phyloP scores from a whole-genome alignment of 2,329 filamentous ascomycete genomes.

The Ustilaginoidea virens region DNA sequence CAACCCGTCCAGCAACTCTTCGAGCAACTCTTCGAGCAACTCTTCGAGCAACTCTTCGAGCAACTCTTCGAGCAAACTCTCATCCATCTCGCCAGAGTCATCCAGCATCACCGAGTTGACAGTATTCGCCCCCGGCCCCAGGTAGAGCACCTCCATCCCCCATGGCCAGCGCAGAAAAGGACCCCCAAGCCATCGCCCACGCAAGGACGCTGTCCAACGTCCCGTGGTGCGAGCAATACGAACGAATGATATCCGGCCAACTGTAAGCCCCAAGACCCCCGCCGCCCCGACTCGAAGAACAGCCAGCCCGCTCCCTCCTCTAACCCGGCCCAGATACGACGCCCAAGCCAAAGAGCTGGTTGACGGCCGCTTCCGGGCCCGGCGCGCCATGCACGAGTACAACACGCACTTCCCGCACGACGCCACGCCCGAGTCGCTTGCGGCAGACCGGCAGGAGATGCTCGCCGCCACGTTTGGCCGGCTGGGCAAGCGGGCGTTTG shows the following conservation, averaged over 20 bases:
- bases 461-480: conserved; percentile 33
- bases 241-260: conserved; percentile 50
- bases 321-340: conserved; percentile 39
- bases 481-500: conserved; percentile 34
- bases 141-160: not conserved
- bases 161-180: conserved; percentile 20
- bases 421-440: conserved; percentile 23
- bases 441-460: conserved; percentile 25
- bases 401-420: conserved; percentile 39
- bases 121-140: not conserved
- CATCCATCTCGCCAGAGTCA: not conserved
- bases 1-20: too few species aligned
- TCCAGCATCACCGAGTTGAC: too few species aligned
- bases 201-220: conserved; percentile 33
- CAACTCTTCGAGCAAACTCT: not conserved
- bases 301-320: too few species aligned
- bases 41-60: too few species aligned
- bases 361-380: conserved; percentile 35
- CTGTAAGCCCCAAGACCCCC: too few species aligned
- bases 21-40: too few species aligned
- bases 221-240: conserved; percentile 44
- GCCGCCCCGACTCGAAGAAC: too few species aligned
- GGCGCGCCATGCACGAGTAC: conserved; percentile 41
- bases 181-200: conserved; percentile 24
- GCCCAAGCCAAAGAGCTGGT: conserved; percentile 30